Base-by-base conservation (phyloP, 1,139 yeast species). In the Nakaseomyces glabratus region DNA sequence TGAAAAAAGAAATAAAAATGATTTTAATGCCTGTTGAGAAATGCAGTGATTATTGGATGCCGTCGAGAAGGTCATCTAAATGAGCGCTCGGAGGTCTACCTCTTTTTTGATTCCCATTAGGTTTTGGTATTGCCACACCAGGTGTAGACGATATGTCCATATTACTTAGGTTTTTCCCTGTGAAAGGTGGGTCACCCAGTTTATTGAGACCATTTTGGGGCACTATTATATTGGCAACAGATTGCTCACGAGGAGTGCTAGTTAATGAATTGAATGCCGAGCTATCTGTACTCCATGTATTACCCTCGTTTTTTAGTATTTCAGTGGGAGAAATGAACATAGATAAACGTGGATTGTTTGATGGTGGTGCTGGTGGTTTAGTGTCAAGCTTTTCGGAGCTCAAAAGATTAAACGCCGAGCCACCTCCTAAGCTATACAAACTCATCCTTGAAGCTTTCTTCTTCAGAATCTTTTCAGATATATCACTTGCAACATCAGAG, bases 301-400 rank as follows among this genome's bases (percentile, higher is more conserved):
- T 19, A 33, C 39, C 26, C 21, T 40, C 43, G 15, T 32, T 33
- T 23, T 36, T 35, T 13, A 59, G 34, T 34, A 59, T 37, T 35
- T 55, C 62, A 5, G 63, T 59, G 10, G 65, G 65, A 0, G 63
- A 60, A n/a, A 60, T 51, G 38, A 60, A 60, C 48, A 60, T 37
- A 1, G 62, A 58, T 13, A 43, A 41, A 39, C 61, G 49, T 15
- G 40, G 34, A 20, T 35, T 36, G 9, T 28, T 20, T 10, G 34
- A 19, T 4, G 21, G n/a, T 9, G 20, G 28, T n/a, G 18, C 25
- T 3, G 9, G 24, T 3, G 18, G 14, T 16, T 33, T 19, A 19
- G 25, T 29, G 18, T 24, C 12, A 6, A 31, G 34, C 28, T 24
- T 26, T 18, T 17, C 31, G 8, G 25, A 20, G 24, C 34, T 40